Evolutionary conservation across 352 stramenopile genomes (phyloP), one percentile per base, ranked within the genome.

Genomic region (Albugo laibachii): DNA sequence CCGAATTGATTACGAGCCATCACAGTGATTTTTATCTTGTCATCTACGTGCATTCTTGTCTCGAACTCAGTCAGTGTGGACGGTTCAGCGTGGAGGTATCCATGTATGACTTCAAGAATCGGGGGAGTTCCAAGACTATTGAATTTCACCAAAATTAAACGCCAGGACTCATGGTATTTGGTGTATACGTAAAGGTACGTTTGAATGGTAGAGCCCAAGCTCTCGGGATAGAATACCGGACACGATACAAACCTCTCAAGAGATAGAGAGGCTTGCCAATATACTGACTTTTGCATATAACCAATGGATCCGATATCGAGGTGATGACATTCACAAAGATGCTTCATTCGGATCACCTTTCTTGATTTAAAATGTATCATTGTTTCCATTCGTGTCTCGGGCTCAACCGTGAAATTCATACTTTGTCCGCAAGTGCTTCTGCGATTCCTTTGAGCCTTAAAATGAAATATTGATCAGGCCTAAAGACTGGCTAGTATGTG

Each of bases 361-460:
- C 54, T 62, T 20, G 18, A 3, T 31, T 3, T 3, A 31, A 31
- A 31, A 31, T n/a, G 24, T 31, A 10, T 3, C 24, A 3, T 31
- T 61, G 52, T 98, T 98, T 1, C 66, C 70, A 58, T 95, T 97
- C 0, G 86, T 89, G 58, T 98, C 94, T 34, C 94, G 92, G 2
- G 74, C 55, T 97, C 86, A 45, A 97, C 93, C n/a, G 81, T 92
- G 54, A 98, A 95, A 54, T 87, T 94, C 5, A 83, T 81, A 11
- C 83, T 83, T 13, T 86, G 70, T 5, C 94, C 94, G 91, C 88
- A 6, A 95, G 77, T 5, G 83, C 88, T 65, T 96, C 85, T 12
- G 92, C 59, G 19, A 97, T 54, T 19, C 67, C 74, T 50, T 97
- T 79, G 34, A 96, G 63, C 1, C 72, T 62, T 16, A 67, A 20